Conservation (phyloP, 2,329 filamentous ascomycete species). For the Parascedosporium putredinis region DNA sequence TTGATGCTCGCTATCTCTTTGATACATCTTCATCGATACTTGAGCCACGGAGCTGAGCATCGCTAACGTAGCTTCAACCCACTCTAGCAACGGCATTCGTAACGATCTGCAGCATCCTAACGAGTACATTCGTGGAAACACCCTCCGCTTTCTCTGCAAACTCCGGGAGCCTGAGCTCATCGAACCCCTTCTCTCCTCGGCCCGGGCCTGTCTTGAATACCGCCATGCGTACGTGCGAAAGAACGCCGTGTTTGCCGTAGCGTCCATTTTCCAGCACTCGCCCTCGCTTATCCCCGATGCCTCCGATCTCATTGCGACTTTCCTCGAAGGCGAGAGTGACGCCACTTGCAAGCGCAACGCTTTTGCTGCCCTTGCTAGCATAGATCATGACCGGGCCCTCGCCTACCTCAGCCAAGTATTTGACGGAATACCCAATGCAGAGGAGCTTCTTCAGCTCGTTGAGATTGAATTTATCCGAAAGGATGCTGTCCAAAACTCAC, state of each 20-base stretch:
- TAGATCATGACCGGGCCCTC: constrained; percentile 87
- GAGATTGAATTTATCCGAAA: constrained; percentile 97
- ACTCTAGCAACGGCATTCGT: constrained; percentile 80
- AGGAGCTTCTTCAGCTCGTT: constrained; percentile 85
- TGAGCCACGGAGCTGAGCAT: constrained; percentile 7
- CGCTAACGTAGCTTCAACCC: background rate
- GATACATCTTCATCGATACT: background rate
- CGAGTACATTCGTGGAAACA: constrained; percentile 96
- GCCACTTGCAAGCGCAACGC: constrained; percentile 96
- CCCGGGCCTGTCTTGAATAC: constrained; percentile 86
- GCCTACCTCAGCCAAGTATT: constrained; percentile 82
- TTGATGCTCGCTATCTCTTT: background rate
- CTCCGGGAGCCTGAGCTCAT: constrained; percentile 91
- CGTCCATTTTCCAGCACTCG: constrained; percentile 85
- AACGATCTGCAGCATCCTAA: constrained; percentile 96
- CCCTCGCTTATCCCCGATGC: constrained; percentile 91
- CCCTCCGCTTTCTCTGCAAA: constrained; percentile 95
- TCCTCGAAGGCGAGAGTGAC: constrained; percentile 85
- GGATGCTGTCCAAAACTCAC: constrained; percentile 86
- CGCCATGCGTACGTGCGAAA: constrained; percentile 96
- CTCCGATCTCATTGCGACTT: constrained; percentile 78
- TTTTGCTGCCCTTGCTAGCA: constrained; percentile 80
- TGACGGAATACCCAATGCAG: constrained; percentile 86
- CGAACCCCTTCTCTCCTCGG: constrained; percentile 87
- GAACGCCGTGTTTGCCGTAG: constrained; percentile 90